Base-by-base conservation (phyloP, 169 alveolate species). In the Amoebophrya sp. region DNA sequence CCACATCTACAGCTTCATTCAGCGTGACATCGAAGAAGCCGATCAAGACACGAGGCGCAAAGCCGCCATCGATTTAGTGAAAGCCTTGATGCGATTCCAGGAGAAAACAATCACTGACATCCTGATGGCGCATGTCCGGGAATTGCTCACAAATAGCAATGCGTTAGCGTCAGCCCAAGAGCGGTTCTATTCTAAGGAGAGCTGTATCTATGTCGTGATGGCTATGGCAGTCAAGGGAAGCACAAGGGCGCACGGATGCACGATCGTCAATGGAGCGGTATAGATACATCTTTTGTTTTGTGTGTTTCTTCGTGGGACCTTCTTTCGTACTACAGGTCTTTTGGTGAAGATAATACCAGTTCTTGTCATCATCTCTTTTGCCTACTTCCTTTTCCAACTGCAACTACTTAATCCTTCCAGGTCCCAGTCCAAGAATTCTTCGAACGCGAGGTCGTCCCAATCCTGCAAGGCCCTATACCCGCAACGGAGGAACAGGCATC, bases 1-100 rank as follows among this genome's bases (percentile, higher is more conserved):
- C n/a, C n/a, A 47, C 65, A 6, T 10, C 1, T 0, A n/a, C 40
- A 41, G 53, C 92, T 40, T 41, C 41, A 90, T 90, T 18, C 53
- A 65, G 29, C 40, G 92, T n/a, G 92, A 90, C n/a, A 90, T 90
- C 83, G 92, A 90, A 78, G 55, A 65, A 18, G 92, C 92, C 34
- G 92, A 90, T 38, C 92, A 90, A 41, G 92, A 90, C 33, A 90
- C 92, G 29, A 41, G 92, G 3, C 92, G 92, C 24, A 53, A 65
- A 26, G 41, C 92, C 23, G 92, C 92, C 0, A 41, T 90, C 41
- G 92, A 90, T 0, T 41, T 90, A 24, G 92, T 90, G 77, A 90
- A 90, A 40, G 92, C 83, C 10, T 29, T 90, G 78, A 90, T 65
- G 83, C 83, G 83, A 36, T 65, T 65, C 83, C 83, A 65, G 83